These are phyloP conservation scores for Sporothrix curviconia DNA, from an alignment of 2,329 filamentous ascomycete genomes.

Conservation along the genomic window DNA sequence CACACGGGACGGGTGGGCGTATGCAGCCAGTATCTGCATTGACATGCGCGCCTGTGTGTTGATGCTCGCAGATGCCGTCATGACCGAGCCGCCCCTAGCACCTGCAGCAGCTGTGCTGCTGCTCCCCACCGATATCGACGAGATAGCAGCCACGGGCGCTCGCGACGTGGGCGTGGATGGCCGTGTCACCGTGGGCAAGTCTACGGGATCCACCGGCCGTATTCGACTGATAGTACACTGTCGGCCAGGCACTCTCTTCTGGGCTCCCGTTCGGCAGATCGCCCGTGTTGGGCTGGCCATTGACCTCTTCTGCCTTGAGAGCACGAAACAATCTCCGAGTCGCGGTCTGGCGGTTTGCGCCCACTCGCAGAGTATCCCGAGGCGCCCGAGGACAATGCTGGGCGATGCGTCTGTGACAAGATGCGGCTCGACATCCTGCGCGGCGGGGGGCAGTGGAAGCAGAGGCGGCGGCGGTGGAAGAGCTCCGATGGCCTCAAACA, in stretches of 20 bases:
- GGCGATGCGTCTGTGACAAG: too few species aligned
- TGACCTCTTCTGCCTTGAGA: slow-evolving; percentile 1
- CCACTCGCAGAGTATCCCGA: not conserved
- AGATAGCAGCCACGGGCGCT: not conserved
- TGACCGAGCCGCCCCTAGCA: not conserved
- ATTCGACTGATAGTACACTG: not conserved
- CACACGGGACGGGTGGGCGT: not conserved
- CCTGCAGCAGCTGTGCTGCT: not conserved
- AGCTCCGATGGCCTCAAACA: not conserved
- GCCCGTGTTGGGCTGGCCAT: not conserved
- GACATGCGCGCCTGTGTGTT: not conserved
- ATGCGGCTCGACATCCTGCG: too few species aligned
- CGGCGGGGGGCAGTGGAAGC: not conserved
- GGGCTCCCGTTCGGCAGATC: not conserved
- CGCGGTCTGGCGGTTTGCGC: not conserved
- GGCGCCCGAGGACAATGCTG: not conserved
- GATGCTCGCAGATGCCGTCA: not conserved
- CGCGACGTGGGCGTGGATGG: not conserved
- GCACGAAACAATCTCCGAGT: slow-evolving; percentile 1
- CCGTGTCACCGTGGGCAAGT: not conserved
- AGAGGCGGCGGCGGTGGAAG: not conserved
- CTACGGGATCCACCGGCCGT: not conserved
- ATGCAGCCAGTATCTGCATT: not conserved
- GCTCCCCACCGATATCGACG: too few species aligned
- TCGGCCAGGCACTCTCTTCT: not conserved